These are phyloP conservation scores for Blastomyces percursus DNA, from an alignment of 2,329 filamentous ascomycete species.

Conservation along the genomic window DNA sequence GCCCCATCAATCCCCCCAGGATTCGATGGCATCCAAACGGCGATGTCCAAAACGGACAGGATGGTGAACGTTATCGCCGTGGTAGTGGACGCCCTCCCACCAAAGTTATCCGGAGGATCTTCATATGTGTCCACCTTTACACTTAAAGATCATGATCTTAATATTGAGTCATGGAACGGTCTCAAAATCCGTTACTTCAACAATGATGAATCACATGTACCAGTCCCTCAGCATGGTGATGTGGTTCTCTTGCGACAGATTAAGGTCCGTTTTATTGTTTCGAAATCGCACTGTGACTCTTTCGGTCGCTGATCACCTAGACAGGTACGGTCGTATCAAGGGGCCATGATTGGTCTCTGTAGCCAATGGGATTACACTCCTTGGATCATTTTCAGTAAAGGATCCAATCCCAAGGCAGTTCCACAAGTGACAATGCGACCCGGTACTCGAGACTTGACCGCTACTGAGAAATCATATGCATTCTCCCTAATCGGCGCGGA, in stretches of 20 bases:
- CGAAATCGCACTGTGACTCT: constrained; percentile 19
- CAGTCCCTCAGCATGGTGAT: constrained; percentile 45
- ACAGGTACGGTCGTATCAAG: constrained; percentile 2
- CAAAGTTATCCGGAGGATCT: constrained; percentile 40
- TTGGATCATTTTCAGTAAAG: constrained; percentile 28
- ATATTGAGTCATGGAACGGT: constrained; percentile 32
- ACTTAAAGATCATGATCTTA: constrained; percentile 47
- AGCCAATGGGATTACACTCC: constrained; percentile 19
- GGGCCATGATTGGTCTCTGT: constrained; percentile 14
- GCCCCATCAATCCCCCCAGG: constrained; percentile 8
- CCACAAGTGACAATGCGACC: constrained; percentile 22
- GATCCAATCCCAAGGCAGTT: constrained; percentile 15
- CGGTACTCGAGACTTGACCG: constrained; percentile 18
- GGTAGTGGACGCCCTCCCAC: constrained; percentile 52
- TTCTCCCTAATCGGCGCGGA: constrained; percentile 16
- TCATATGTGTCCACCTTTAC: constrained; percentile 54
- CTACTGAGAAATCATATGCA: constrained; percentile 23
- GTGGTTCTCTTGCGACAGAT: constrained; percentile 52
- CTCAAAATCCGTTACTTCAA: constrained; percentile 52
- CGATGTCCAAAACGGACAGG: constrained; percentile 8
- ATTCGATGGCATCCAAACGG: constrained; percentile 9
- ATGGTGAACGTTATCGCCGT: constrained; percentile 56
- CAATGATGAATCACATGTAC: constrained; percentile 32
- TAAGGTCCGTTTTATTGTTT: constrained; percentile 36
- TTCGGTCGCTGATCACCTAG: neutral